Evolutionary conservation across 2,329 filamentous ascomycete species (phyloP).

Genomic region (Aspergillus neotritici): DNA sequence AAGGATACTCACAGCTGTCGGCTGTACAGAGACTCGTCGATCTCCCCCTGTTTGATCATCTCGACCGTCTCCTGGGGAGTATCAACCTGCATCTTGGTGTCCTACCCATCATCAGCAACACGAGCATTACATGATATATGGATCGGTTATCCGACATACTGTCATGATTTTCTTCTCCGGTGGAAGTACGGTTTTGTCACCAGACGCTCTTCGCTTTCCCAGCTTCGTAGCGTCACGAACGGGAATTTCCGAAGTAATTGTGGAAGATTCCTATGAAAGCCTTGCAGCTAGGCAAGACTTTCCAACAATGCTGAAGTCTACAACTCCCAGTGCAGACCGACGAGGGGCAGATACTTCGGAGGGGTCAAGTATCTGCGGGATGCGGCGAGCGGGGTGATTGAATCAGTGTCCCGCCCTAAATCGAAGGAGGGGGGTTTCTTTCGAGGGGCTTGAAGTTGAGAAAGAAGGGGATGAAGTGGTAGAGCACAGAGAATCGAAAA

Average conservation of each 20-base stretch:
- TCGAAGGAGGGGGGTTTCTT: too few species aligned
- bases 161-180: constrained; percentile 51
- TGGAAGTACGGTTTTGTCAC: constrained; percentile 42
- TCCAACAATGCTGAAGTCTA: constrained; percentile 24
- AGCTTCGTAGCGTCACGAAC: constrained; percentile 44
- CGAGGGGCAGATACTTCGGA: constrained; percentile 16
- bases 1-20: constrained; percentile 49
- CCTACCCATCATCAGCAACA: constrained; percentile 29
- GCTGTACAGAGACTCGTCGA: constrained; percentile 64
- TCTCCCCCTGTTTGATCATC: constrained; percentile 59
- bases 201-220: constrained; percentile 50
- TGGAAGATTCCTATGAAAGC: constrained; percentile 36
- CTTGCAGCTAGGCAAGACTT: constrained; percentile 40
- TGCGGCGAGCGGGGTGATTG: constrained; percentile 7
- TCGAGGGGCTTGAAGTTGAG: too few species aligned
- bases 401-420: not conserved
- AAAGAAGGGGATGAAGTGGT: too few species aligned
- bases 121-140: not conserved
- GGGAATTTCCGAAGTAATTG: constrained; percentile 40
- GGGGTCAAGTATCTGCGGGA: constrained; percentile 14
- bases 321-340: constrained; percentile 24
- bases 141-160: constrained; percentile 28
- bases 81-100: constrained; percentile 58
- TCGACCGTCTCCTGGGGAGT: constrained; percentile 53
- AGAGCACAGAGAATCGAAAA: too few species aligned